Evolutionary conservation across 2,329 filamentous ascomycete genomes (phyloP).

Genomic region (Ophiostoma tasmaniense): DNA sequence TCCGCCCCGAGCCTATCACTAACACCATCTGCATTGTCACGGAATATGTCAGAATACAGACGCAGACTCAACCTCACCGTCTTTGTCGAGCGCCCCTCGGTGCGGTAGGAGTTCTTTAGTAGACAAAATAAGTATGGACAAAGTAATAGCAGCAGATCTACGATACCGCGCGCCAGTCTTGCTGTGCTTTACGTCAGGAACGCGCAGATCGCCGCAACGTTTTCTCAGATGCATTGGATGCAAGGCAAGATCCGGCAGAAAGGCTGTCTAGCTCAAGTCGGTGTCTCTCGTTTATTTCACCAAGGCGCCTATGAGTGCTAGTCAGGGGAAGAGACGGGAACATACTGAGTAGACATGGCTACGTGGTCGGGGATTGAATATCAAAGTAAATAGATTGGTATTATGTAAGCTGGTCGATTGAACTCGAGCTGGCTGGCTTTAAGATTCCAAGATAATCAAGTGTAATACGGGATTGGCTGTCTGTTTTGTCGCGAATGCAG

Average conservation of each 20-base stretch:
- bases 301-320: background rate
- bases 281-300: background rate
- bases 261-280: background rate
- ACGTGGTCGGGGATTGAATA: background rate
- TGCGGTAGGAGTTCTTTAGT: background rate
- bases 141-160: background rate
- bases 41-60: background rate
- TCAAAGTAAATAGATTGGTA: background rate
- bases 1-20: background rate
- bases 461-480: slow-evolving; percentile 1
- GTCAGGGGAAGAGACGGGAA: background rate
- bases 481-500: background rate
- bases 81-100: background rate
- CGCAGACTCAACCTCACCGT: background rate
- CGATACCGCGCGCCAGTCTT: background rate
- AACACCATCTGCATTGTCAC: background rate
- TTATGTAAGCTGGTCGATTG: background rate
- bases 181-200: background rate
- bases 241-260: background rate
- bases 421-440: background rate
- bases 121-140: background rate
- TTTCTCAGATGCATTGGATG: background rate
- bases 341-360: no score
- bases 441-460: background rate
- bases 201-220: background rate